A percentile compares a stretch with the other conserved stretches of the same genome.
Conservation (phyloP, 2,329 filamentous ascomycete species). For the Aspergillus quadrilineatus region DNA sequence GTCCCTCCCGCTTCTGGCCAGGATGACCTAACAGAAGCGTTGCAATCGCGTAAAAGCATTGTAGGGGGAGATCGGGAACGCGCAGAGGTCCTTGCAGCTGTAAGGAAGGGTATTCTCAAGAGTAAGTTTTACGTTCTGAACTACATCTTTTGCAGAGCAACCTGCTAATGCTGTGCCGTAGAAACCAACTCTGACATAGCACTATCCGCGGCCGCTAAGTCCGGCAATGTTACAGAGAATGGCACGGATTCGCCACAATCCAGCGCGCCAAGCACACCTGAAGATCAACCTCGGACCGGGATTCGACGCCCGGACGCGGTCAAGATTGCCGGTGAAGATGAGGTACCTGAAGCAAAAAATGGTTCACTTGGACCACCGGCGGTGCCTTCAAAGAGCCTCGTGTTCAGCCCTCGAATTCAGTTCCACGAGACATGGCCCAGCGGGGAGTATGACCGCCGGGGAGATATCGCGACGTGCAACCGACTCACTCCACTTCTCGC, state of each 20-base stretch:
- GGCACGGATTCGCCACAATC: constrained; percentile 77
- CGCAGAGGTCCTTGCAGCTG: constrained; percentile 84
- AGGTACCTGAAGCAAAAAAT: constrained; percentile 76
- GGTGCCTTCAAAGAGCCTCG: constrained; percentile 53
- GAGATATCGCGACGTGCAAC: constrained; percentile 97
- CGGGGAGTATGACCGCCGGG: constrained; percentile 91
- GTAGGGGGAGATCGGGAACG: constrained; percentile 86
- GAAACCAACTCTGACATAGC: constrained; percentile 58
- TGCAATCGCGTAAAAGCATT: constrained; percentile 74
- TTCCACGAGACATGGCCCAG: constrained; percentile 97
- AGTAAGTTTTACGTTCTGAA: constrained; percentile 55
- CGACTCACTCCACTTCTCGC: constrained; percentile 93
- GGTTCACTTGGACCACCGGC: constrained; percentile 72
- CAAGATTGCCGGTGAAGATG: constrained; percentile 78
- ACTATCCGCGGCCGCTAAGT: constrained; percentile 65
- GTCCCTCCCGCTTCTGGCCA: constrained; percentile 61
- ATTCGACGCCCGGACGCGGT: constrained; percentile 69
- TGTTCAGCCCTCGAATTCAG: constrained; percentile 87
- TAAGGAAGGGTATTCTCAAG: constrained; percentile 95
- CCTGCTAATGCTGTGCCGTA: constrained; percentile 22
- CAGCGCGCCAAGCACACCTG: constrained; percentile 84
- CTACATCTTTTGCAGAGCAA: not conserved
- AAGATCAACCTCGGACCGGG: constrained; percentile 62
- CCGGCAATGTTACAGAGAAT: constrained; percentile 60
- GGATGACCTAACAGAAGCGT: constrained; percentile 45